Evolutionary conservation across 2,329 filamentous ascomycete genomes (phyloP).

Genomic region (Cylindrodendrum hubeiense): DNA sequence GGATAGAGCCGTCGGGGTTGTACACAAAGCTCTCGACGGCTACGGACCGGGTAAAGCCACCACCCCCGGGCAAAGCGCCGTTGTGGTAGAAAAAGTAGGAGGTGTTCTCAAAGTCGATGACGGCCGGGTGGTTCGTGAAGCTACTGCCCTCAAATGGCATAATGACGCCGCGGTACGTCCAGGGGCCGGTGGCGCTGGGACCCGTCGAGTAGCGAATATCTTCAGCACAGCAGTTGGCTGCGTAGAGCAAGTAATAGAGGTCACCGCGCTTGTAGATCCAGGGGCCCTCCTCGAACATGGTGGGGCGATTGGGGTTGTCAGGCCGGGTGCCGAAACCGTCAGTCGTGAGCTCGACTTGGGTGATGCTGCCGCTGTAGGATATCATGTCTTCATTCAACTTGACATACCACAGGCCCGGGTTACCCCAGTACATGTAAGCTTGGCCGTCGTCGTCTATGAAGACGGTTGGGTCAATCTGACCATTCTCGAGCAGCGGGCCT

Average conservation of each 20-base stretch:
- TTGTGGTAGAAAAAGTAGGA: slow-evolving; percentile 5
- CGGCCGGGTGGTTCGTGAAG: neutral
- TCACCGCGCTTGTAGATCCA: neutral
- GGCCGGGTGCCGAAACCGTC: neutral
- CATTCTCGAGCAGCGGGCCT: neutral
- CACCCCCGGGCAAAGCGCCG: neutral
- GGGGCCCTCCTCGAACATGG: neutral
- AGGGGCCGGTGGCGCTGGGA: neutral
- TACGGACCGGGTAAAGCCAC: neutral
- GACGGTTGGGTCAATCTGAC: slow-evolving; percentile 1
- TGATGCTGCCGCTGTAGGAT: neutral
- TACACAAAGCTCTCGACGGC: neutral
- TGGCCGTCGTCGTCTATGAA: neutral
- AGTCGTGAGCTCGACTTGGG: neutral
- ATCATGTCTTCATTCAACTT: slow-evolving; percentile 4
- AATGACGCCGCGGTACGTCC: slow-evolving; percentile 1
- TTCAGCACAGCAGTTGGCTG: neutral
- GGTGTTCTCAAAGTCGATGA: neutral
- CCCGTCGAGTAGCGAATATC: neutral
- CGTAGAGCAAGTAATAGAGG: neutral
- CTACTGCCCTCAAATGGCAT: neutral
- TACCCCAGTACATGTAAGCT: slow-evolving; percentile 6
- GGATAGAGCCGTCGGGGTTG: neutral
- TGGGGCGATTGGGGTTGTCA: neutral
- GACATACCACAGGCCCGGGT: neutral